Evolutionary conservation across 179 eudicot species (phyloP), one percentile per base, ranked within the genome.

Genomic region (Corrigiola litoralis): DNA sequence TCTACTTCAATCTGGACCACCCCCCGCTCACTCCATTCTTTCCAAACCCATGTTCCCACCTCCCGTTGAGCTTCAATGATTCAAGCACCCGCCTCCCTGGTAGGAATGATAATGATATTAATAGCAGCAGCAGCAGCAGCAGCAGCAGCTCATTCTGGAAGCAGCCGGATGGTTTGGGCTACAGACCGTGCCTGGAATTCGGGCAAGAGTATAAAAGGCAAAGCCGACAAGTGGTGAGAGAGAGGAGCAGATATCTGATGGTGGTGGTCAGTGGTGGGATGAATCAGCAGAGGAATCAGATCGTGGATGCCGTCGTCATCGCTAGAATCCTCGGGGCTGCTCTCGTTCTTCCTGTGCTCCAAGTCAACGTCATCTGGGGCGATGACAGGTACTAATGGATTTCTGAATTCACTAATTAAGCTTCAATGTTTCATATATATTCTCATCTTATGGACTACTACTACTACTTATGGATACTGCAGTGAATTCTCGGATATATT

Each of bases 251-350:
- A 65, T 94, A 81, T 67, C 28, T 94, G 68, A 75, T 94, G 83
- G 97, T 87, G 56, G 97, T 94, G 57, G 99, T 88, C 2, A 72
- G 88, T 29, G 99, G 97, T 28, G 99, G 99, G 0, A 67, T 94
- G 89, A 94, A 94, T 70, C 99, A 94, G 38, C 99, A 94, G 83
- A 79, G 97, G 69, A 94, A 94, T 83, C 99, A 94, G 80, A 94
- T 94, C 75, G 96, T 94, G 32, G 99, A 94, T 76, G 99, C 97
- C 49, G 99, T 94, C 32, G 91, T 94, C 0, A 90, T 94, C 75
- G 99, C 99, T 5, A 75, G 99, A 25, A 80, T 94, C 53, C 90
- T 94, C 32, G 97, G 91, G 3, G 99, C 99, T 70, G 82, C 95
- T 68, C 81, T 94, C 48, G 96, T 90, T 70, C 95, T 91, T 29